Evolutionary conservation across 768 basidiomycete species (phyloP), one percentile per base, ranked within the genome.

Genomic region (Phanerodontia chrysosporium): DNA sequence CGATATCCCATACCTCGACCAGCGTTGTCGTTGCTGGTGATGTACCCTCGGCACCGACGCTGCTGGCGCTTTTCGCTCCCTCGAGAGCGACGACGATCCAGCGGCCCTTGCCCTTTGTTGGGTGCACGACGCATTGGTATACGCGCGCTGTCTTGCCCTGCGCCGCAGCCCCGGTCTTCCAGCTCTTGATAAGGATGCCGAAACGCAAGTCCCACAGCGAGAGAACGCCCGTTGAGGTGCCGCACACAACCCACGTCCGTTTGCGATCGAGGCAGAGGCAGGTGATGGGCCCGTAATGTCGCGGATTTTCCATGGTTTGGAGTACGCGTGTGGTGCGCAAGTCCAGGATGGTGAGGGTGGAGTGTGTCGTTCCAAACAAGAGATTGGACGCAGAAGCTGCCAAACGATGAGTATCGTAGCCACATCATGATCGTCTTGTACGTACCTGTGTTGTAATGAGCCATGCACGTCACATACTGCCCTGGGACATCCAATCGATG

Each of bases 141-240:
- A 95, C 82, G 36, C 83, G 80, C 2, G 79, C 80, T 7, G 79
- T 76, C 39, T 77, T 73, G 1, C 83, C 83, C 1, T 76, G 75
- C 12, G 79, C 75, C 3, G 82, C 78, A 6, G 78, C 76, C 10
- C 85, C 85, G 7, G 85, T 85, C 66, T 85, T 84, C 95, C 96
- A 98, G 60, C 86, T 91, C 70, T 90, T 90, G 62, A 98, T 78
- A 3, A 89, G 76, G 21, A 98, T 76, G 1, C 95, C 95, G 64
- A 98, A 99, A 10, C 96, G 88, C 45, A 93, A 84, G 74, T 99
- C 97, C 95, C 95, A 99, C 2, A 99, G 78, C 0, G 90, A 86
- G 13, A 98, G 74, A 14, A 89, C 83, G 5, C 96, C 97, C 1
- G 82, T 83, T 2, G 89, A 84, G 1, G 96, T 97, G 2, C 92